phyloP scores from a whole-genome alignment of 2,329 filamentous ascomycete genomes.

The Fusarium pseudocircinatum region DNA sequence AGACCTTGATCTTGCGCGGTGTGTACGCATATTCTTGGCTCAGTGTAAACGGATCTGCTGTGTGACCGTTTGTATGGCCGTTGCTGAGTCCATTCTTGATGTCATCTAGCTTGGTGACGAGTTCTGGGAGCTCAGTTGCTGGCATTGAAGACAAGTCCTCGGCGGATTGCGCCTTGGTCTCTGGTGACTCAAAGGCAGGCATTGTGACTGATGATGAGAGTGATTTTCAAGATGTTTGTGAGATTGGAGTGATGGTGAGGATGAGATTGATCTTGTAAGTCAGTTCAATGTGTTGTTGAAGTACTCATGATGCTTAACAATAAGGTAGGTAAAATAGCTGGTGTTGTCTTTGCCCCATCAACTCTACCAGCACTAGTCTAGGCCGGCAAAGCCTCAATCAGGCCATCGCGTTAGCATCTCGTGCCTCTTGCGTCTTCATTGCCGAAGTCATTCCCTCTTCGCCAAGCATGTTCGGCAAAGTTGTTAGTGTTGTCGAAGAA shows the following conservation, averaged over 20 bases:
- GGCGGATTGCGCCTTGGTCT: neutral
- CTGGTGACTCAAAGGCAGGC: constrained; percentile 30
- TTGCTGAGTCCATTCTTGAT: neutral
- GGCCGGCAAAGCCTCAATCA: neutral
- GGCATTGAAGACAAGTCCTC: constrained; percentile 8
- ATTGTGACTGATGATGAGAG: neutral
- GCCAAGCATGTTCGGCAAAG: neutral
- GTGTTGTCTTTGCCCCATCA: neutral
- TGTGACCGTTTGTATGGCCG: neutral
- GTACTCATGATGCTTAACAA: neutral
- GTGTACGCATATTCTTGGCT: constrained; percentile 43
- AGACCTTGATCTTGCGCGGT: constrained; percentile 45
- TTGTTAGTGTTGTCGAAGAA: neutral
- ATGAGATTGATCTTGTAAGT: neutral
- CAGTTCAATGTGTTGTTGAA: neutral
- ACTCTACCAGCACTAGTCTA: neutral
- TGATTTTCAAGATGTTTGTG: neutral
- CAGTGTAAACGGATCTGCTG: constrained; percentile 43
- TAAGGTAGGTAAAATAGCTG: neutral
- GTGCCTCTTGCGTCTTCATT: neutral
- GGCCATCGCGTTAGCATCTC: neutral
- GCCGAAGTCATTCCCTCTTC: neutral
- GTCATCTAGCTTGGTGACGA: neutral
- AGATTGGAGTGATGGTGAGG: neutral
- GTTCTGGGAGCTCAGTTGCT: constrained; percentile 34